Evolutionary conservation across 208 protist species (phyloP).

Genomic region (Acanthamoeba healyi): DNA sequence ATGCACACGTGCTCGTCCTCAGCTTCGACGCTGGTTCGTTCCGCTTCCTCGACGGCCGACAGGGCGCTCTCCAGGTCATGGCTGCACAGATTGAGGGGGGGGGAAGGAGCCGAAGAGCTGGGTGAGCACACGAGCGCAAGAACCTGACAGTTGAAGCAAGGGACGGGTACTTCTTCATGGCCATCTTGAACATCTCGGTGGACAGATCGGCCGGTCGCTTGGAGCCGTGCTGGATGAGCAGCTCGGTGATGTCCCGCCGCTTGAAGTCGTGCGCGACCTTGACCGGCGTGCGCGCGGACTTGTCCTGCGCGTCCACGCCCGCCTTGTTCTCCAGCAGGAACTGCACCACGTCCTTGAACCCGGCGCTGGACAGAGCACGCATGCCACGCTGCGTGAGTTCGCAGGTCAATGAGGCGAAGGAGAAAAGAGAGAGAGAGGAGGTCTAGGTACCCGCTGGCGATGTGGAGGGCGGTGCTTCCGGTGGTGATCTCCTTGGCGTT

Average conservation of each 20-base stretch:
- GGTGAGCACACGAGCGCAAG: too few species aligned
- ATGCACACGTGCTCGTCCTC: not conserved
- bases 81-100: not conserved
- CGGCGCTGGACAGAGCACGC: not conserved
- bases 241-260: not conserved
- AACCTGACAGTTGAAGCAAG: too few species aligned
- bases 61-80: not conserved
- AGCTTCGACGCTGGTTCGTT: not conserved
- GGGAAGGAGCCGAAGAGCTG: not conserved
- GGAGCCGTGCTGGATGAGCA: not conserved
- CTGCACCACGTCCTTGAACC: not conserved
- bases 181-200: not conserved
- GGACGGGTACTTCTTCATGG: not conserved
- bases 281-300: slow-evolving; percentile 1
- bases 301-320: slow-evolving; percentile 10
- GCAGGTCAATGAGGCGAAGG: too few species aligned
- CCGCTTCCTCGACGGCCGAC: not conserved
- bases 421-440: too few species aligned
- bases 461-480: slow-evolving; percentile 5
- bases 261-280: slow-evolving; percentile 52
- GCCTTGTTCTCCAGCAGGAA: not conserved
- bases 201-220: not conserved
- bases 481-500: slow-evolving; percentile 46
- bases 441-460: slow-evolving; percentile 45
- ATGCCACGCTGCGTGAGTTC: too few species aligned